Evolutionary conservation across 495 filamentous ascomycete genomes (phyloP).

Genomic region (Penicillium nucicola): DNA sequence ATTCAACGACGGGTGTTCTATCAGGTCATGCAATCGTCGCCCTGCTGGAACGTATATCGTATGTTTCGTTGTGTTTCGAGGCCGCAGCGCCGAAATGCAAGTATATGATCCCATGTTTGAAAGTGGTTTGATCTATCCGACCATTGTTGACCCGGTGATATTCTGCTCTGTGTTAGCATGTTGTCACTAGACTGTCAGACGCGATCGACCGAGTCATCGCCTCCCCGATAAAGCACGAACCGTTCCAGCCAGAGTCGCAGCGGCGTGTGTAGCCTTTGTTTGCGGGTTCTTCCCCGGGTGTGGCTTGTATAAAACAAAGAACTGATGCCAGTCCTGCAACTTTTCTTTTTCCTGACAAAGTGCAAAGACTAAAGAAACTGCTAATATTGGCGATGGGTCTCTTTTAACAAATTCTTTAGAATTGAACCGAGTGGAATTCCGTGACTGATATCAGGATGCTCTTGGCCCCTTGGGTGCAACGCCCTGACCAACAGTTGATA

Average conservation of each 20-base stretch:
- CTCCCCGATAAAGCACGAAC: background rate
- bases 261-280: background rate
- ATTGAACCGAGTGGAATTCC: no score
- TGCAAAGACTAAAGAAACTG: background rate
- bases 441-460: no score
- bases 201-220: no score
- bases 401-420: no score
- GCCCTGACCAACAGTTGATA: no score
- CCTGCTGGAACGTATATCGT: no score
- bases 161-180: background rate
- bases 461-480: no score
- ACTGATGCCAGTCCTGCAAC: background rate
- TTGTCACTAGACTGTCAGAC: background rate
- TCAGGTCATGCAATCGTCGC: no score
- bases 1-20: no score
- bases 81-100: background rate
- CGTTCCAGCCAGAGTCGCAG: background rate
- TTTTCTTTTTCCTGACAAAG: background rate
- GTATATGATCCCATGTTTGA: background rate
- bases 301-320: slow-evolving; percentile 1
- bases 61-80: background rate
- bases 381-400: background rate
- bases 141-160: background rate
- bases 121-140: background rate
- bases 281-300: background rate